Base-by-base conservation (phyloP, 208 protist species). In the Wallacemonas sp. region DNA sequence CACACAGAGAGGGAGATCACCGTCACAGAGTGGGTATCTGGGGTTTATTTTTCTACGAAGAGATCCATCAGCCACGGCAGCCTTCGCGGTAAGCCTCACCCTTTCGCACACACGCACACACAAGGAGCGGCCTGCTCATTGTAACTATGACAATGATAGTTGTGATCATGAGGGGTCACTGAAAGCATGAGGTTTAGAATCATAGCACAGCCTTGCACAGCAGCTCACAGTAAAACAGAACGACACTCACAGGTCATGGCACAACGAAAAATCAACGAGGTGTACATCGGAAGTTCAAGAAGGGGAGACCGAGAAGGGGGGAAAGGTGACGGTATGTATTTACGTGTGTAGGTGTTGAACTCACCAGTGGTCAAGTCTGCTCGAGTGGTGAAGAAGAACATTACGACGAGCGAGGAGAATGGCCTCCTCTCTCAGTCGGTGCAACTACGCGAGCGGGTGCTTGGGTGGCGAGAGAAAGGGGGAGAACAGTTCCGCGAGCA, bases 21-120 rank as follows among this genome's bases (percentile, higher is more conserved):
- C 12, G 12, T 3, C 24, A 33, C 19, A 41, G 17, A 19, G 26
- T 15, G 41, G 45, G 15, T 19, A 29, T 78, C 68, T 83, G 38
- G 77, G 76, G 76, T 68, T 82, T 82, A 78, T 82, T 82, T 57
- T 82, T 78, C 76, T 82, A 64, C 76, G 59, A 82, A 82, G 71
- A 66, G 71, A 74, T 82, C 71, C 76, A 82, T 54, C 45, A 45
- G 46, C 39, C 39, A 37, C 37, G 76, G 71, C 63, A 82, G 59
- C 76, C 76, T 72, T 73, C 76, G 76, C 72, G 76, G 76, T 82
- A 80, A 79, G 79, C 73, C 74, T 81, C 69, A 76, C 73, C 66
- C 71, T 62, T 33, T 39, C 17, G 21, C 19, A 33, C 27, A 67
- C 39, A 53, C n/a, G 24, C 15, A 38, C 0, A 70, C 12, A 9